phyloP scores from a whole-genome alignment of 1,284 basidiomycete genomes.

The Cryptococcus jaspeensis region DNA sequence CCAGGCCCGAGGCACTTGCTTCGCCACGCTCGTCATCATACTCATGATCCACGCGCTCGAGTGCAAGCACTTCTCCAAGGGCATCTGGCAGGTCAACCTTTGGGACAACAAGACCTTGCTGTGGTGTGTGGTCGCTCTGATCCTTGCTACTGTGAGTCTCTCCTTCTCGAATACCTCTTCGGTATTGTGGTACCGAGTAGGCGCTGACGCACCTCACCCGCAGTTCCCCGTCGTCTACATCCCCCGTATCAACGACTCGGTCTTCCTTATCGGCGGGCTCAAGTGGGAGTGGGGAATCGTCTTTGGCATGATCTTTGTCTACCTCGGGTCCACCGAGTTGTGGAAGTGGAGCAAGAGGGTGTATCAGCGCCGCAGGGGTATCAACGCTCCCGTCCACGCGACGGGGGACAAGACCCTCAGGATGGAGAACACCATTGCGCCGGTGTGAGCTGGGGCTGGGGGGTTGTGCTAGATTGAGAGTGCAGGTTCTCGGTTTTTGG shows the following conservation, averaged over 20 bases:
- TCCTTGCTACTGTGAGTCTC: conserved; percentile 33
- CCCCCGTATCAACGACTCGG: conserved; percentile 49
- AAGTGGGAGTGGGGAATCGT: conserved; percentile 53
- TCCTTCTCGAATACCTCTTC: not conserved
- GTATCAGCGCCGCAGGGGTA: conserved; percentile 14
- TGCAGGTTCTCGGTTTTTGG: not conserved
- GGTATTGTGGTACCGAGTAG: not conserved
- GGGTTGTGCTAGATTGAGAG: not conserved
- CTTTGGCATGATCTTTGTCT: conserved; percentile 49
- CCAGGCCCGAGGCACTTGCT: conserved; percentile 59
- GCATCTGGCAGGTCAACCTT: conserved; percentile 56
- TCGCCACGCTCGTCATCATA: conserved; percentile 59
- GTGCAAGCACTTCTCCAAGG: conserved; percentile 50
- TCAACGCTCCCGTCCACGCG: conserved; percentile 9
- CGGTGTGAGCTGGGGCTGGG: not conserved
- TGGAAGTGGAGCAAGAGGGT: conserved; percentile 45
- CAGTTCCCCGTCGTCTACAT: conserved; percentile 51
- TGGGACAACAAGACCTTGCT: conserved; percentile 59
- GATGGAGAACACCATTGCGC: conserved; percentile 39
- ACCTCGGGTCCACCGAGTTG: conserved; percentile 37
- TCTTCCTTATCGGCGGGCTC: conserved; percentile 44
- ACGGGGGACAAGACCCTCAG: conserved; percentile 41
- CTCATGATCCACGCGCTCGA: conserved; percentile 50
- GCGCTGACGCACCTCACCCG: not conserved
- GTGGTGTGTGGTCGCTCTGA: conserved; percentile 52